Base-by-base conservation (phyloP, 176 grass and related monocot species). In the Poa pratensis region DNA sequence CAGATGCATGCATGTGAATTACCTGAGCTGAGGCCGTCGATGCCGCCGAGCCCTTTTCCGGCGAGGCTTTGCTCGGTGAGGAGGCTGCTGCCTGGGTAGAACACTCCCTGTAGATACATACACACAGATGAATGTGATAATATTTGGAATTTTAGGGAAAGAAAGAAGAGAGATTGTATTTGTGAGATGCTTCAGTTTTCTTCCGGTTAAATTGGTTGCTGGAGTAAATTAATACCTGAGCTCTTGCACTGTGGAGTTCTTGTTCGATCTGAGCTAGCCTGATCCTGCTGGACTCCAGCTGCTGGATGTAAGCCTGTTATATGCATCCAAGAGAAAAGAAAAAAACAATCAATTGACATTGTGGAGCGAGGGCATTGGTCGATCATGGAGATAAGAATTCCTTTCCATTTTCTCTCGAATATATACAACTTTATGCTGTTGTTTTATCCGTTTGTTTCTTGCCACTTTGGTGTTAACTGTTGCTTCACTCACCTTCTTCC, bases 251-350 rank as follows among this genome's bases (percentile, higher is more conserved):
- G 57, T 99, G 96, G 64, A 99, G 75, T 48, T 99, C 93, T 73
- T 99, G 96, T 55, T 99, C 93, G 30, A 99, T 82, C 88, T 99
- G 96, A 82, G 78, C 76, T 51, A 99, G 93, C 81, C 84, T 96
- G 73, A 94, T 96, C 84, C 93, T 90, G 76, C 93, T 99, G 16
- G 88, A 87, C 67, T 99, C 96, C 9, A 99, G 86, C 82, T 99
- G 96, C 88, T 99, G 96, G 85, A 99, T 92, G 80, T 99, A 99
- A 87, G 93, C 96, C 96, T 98, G 86, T 80, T 0, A n/a, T 45
- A 73, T 50, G 3, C 66, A 48, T 39, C 32, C 5, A 78, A 86
- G 3, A 79, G 19, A 81, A 49, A 35, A 18, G 20, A 32, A 16
- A 27, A n/a, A 30, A 55, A 2, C 2, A 74, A 67, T 86, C 13